Percentiles rank a stretch among this genome's conserved stretches.
These are phyloP conservation scores for Cyclotella baltica DNA, from an alignment of 108 stramenopile species.

Conservation along the genomic window DNA sequence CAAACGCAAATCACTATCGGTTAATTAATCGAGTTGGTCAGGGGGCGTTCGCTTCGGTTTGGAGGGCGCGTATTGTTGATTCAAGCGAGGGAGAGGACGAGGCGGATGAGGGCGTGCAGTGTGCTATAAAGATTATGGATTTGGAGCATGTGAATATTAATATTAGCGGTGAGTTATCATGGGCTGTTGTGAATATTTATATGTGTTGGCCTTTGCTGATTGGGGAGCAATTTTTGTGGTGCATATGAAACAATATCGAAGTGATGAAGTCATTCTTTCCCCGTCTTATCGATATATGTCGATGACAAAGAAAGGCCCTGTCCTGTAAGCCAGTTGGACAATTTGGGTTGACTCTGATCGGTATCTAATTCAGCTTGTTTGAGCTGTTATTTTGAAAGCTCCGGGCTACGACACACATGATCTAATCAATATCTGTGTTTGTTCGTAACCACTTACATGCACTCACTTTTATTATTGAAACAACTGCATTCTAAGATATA, in stretches of 20 bases:
- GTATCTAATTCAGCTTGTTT: conserved; percentile 11
- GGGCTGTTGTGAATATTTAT: not conserved
- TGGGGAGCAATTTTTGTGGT: not conserved
- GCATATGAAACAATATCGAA: conserved; percentile 39
- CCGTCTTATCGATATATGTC: conserved; percentile 92
- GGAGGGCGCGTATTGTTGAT: conserved; percentile 66
- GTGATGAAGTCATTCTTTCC: conserved; percentile 92
- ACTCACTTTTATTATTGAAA: not conserved
- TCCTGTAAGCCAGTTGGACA: conserved; percentile 91
- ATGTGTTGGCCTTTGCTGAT: not conserved
- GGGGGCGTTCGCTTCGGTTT: conserved; percentile 96
- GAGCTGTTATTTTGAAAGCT: too few relatives aligned
- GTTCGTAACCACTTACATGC: too few relatives aligned
- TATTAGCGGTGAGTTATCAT: conserved; percentile 45
- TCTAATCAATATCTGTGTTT: not conserved
- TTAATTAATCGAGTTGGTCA: conserved; percentile 85
- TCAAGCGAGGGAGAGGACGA: conserved; percentile 26
- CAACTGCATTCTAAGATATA: conserved; percentile 61
- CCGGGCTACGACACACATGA: too few relatives aligned
- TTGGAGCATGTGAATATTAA: conserved; percentile 90
- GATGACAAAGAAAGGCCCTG: conserved; percentile 84
- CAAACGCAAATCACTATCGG: conserved; percentile 63
- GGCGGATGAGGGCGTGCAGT: conserved; percentile 37
- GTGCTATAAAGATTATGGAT: conserved; percentile 94
- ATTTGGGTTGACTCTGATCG: conserved; percentile 92